Conservation (phyloP, 495 filamentous ascomycete genomes). For the Bathelium albidoporum region DNA sequence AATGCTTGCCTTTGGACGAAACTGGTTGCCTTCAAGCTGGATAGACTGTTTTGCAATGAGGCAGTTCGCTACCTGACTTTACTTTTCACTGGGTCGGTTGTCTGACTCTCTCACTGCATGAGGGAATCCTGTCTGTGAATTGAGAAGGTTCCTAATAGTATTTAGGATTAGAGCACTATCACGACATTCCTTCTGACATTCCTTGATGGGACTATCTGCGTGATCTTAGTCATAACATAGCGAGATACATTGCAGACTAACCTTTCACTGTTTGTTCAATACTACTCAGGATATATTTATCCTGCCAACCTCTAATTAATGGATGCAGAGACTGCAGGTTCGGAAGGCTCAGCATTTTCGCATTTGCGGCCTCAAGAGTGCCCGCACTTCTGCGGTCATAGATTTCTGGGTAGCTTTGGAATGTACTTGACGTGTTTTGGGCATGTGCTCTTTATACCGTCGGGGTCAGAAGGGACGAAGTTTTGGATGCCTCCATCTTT, state of each 20-base stretch:
- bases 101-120: not conserved
- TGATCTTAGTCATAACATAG: no score
- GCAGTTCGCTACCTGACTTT: no score
- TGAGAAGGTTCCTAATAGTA: not conserved
- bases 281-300: not conserved
- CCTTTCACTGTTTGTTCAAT: not conserved
- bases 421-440: not conserved
- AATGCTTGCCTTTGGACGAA: no score
- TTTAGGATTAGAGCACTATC: no score
- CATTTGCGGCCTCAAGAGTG: not conserved
- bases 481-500: not conserved
- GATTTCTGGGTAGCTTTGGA: not conserved
- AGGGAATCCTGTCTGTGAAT: not conserved
- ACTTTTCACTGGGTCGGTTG: no score
- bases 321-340: not conserved
- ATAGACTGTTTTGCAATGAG: no score
- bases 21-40: no score
- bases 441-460: not conserved
- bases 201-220: no score
- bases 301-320: not conserved
- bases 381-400: not conserved
- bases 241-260: no score
- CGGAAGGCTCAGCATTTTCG: not conserved
- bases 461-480: not conserved
- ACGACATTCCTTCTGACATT: no score